These are phyloP conservation scores for Cystobasidium sp. DNA, from an alignment of 1,284 basidiomycete species.

Conservation along the genomic window DNA sequence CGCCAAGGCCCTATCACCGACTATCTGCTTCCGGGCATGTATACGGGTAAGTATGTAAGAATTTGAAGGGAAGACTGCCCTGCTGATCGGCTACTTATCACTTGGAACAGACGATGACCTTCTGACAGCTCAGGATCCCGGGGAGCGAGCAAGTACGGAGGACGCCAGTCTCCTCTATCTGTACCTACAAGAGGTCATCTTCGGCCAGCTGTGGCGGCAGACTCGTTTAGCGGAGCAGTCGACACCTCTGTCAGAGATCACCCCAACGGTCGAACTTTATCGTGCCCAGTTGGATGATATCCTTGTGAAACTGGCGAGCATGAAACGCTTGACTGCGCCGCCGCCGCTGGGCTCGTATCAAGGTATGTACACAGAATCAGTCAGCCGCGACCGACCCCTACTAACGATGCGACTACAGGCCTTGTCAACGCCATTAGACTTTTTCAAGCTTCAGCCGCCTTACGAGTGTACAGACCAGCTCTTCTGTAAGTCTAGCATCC, in stretches of 20 bases:
- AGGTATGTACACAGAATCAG: neutral
- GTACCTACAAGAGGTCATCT: neutral
- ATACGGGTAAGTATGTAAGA: neutral
- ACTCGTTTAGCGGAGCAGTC: neutral
- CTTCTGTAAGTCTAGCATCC: neutral
- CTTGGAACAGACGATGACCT: neutral
- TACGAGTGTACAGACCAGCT: neutral
- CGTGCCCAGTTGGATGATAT: neutral
- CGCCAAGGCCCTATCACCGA: neutral
- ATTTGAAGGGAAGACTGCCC: neutral
- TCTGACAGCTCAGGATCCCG: neutral
- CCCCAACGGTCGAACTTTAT: neutral
- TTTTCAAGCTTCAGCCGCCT: neutral
- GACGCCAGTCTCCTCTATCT: neutral
- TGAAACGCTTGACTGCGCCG: neutral
- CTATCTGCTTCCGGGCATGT: neutral
- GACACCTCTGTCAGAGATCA: neutral
- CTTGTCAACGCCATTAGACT: neutral
- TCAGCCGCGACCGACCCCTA: neutral
- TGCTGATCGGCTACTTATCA: neutral
- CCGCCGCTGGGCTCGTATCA: neutral
- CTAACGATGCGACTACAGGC: neutral
- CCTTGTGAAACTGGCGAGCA: neutral
- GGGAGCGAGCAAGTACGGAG: neutral
- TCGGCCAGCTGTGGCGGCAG: constrained; percentile 5